A percentile compares a stretch with the other conserved stretches of the same genome.
These are phyloP conservation scores for Rubroshorea leprosula DNA, from an alignment of 345 rosid genomes.

Conservation along the genomic window DNA sequence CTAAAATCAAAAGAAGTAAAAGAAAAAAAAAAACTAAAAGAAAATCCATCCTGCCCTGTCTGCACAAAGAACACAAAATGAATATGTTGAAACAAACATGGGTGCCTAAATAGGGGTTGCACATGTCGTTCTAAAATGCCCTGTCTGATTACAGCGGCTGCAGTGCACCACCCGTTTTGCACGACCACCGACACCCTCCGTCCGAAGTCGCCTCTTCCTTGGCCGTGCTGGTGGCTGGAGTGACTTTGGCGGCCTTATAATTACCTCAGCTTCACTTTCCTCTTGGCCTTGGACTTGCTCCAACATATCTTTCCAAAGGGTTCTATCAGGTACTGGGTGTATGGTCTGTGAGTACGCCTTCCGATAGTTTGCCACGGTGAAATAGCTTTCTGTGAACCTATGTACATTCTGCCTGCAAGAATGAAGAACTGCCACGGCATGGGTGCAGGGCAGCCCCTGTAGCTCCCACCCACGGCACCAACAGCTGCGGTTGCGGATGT, in stretches of 20 bases:
- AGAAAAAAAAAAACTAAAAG: background rate
- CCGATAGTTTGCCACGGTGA: constrained; percentile 72
- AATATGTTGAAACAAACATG: background rate
- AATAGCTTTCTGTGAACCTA: constrained; percentile 65
- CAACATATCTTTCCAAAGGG: constrained; percentile 52
- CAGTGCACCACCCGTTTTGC: constrained; percentile 79
- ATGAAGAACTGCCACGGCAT: constrained; percentile 72
- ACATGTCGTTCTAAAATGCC: constrained; percentile 97
- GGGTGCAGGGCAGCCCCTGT: constrained; percentile 77
- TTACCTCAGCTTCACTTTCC: constrained; percentile 24
- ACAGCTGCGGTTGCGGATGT: constrained; percentile 65
- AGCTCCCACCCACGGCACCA: constrained; percentile 77
- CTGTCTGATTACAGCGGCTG: constrained; percentile 82
- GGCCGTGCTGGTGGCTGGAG: constrained; percentile 56
- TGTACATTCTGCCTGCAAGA: constrained; percentile 78
- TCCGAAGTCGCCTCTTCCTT: constrained; percentile 52
- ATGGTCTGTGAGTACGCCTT: constrained; percentile 66
- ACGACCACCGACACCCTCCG: constrained; percentile 52
- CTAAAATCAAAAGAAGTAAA: no score
- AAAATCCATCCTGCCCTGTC: background rate
- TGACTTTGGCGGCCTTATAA: constrained; percentile 62
- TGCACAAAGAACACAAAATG: background rate
- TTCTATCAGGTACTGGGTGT: constrained; percentile 80
- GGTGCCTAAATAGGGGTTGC: constrained; percentile 59
- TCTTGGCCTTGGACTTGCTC: constrained; percentile 34